Percentiles rank a stretch among this genome's conserved stretches.
These are phyloP conservation scores for Geotrichum carabidarum DNA, from an alignment of 1,139 yeast genomes.

Conservation along the genomic window DNA sequence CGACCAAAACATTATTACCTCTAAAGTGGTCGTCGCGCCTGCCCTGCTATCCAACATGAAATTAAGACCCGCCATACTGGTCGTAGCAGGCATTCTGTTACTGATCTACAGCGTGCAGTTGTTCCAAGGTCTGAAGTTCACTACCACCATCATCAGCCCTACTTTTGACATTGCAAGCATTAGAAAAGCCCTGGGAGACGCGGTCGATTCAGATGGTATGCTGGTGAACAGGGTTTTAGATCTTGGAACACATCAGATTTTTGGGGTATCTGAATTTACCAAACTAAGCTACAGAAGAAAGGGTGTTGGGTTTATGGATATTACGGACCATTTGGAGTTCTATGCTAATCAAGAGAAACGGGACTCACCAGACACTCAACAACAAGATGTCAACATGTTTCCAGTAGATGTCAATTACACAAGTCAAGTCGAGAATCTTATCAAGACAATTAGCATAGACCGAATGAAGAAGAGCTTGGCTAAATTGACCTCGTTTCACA, in stretches of 20 bases:
- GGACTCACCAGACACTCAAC: neutral
- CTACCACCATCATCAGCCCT: neutral
- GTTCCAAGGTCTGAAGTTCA: neutral
- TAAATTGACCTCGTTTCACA: slow-evolving; percentile 2
- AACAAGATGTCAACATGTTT: neutral
- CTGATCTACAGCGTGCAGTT: too few relatives aligned
- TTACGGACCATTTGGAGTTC: slow-evolving; percentile 19
- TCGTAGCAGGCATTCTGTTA: too few relatives aligned
- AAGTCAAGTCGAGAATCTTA: neutral
- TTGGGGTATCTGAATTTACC: slow-evolving; percentile 1
- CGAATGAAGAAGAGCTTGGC: slow-evolving; percentile 11
- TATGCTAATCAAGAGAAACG: slow-evolving; percentile 4
- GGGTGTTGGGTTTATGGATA: slow-evolving; percentile 17
- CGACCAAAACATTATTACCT: too few relatives aligned
- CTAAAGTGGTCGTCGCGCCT: too few relatives aligned
- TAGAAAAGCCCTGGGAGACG: neutral
- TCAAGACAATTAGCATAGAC: slow-evolving; percentile 3
- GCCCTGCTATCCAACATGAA: too few relatives aligned
- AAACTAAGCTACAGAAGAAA: neutral
- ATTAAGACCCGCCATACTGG: too few relatives aligned
- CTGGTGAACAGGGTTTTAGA: neutral
- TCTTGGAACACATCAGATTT: neutral
- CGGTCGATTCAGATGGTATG: neutral
- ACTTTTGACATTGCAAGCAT: neutral
- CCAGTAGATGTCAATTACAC: slow-evolving; percentile 4